Base-by-base conservation (phyloP, 2,329 filamentous ascomycete species). In the Bertia moriformis region DNA sequence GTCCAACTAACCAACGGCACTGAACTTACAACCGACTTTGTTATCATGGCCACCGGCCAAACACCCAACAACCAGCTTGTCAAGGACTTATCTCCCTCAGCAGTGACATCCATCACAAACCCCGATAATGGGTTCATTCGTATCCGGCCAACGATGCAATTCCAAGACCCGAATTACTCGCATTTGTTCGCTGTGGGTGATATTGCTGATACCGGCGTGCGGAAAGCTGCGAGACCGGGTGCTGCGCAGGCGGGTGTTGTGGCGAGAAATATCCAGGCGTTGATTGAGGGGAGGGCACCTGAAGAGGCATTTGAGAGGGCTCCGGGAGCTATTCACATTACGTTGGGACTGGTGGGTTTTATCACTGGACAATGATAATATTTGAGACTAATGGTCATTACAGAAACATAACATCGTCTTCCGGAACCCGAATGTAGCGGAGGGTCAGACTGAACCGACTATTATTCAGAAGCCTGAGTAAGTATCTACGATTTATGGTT, bases 111-210 rank as follows among this genome's bases (percentile, higher is more conserved):
- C 10, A 14, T 56, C 14, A 33, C 53, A 39, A 55, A 56, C 44
- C 47, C 49, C 0, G 19, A 22, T 14, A 57, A 56, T 40, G 50
- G 52, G 0, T 56, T 53, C 38, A 57, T 69, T 33, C 50, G 53
- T 2, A 63, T 73, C 3, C 51, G 49, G 22, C 56, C 59, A 3
- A 69, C 65, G 1, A 50, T 73, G 37, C 69, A 72, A 39, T 51
- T 73, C n/a, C 39, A 35, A 1, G 51, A 55, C 38, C 40, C 43
- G 18, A 38, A 43, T 38, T 59, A 59, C 33, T 50, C 55, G 0
- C 50, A 65, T 29, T 57, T 73, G 4, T 73, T 66, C 43, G 67
- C 69, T 1, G 55, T 66, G 1, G 70, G 70, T 4, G 69, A 73
- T 46, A 60, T 73, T 3, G 62, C 67, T 14, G 62, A 66, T 14